Percentiles rank a stretch among this genome's conserved stretches.
These are phyloP conservation scores for Wickerhamomyces sp. DNA, from an alignment of 1,139 yeast genomes.

Conservation along the genomic window DNA sequence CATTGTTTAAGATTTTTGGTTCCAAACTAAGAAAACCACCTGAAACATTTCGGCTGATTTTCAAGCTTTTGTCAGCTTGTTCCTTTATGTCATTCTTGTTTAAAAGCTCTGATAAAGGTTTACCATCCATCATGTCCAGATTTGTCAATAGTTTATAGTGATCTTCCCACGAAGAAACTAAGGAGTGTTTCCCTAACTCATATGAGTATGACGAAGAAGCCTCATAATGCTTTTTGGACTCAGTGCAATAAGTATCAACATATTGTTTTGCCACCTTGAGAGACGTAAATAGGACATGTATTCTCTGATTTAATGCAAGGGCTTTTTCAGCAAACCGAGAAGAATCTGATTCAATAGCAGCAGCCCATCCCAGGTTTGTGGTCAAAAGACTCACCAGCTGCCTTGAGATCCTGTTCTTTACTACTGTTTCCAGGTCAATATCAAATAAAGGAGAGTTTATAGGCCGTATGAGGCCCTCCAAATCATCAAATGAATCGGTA, in stretches of 20 bases:
- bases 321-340: constrained; percentile 29
- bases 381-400: constrained; percentile 32
- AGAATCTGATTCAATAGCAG: constrained; percentile 44
- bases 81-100: constrained; percentile 23
- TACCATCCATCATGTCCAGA: constrained; percentile 31
- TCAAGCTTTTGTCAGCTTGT: constrained; percentile 26
- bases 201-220: constrained; percentile 44
- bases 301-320: constrained; percentile 23
- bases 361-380: constrained; percentile 49
- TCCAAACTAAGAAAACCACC: constrained; percentile 24
- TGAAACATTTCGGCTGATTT: constrained; percentile 24
- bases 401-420: constrained; percentile 18
- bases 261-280: constrained; percentile 56
- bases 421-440: constrained; percentile 16
- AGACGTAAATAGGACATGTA: constrained; percentile 41
- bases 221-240: constrained; percentile 49
- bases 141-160: constrained; percentile 38
- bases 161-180: constrained; percentile 44
- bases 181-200: constrained; percentile 42
- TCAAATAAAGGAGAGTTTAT: constrained; percentile 38
- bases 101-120: constrained; percentile 28
- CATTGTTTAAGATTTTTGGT: constrained; percentile 24
- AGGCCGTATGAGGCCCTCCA: constrained; percentile 36
- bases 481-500: constrained; percentile 5
- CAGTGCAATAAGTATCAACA: constrained; percentile 45